Base-by-base conservation (phyloP, 352 stramenopile genomes). In the Blastocystis sp. region DNA sequence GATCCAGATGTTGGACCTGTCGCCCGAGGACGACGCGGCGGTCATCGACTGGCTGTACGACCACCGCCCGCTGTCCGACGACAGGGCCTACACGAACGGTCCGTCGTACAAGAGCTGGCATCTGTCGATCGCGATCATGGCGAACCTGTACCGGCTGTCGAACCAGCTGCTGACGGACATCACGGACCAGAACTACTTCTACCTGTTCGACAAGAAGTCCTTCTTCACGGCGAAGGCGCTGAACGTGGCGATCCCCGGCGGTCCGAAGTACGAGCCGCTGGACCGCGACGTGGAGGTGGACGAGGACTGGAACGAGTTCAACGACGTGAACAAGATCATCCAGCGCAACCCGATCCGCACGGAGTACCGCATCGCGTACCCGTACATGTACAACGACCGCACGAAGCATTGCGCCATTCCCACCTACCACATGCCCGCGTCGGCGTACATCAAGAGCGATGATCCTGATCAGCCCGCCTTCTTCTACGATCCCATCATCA, bases 301-400 rank as follows among this genome's bases (percentile, higher is more conserved):
- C 84, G 96, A 99, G 88, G 97, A 99, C 91, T 99, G 97, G 97
- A 99, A 99, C 92, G 97, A 99, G 90, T 99, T 99, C 91, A 99
- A 99, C 89, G 97, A 99, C 91, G 98, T 99, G 90, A 98, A 98
- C 91, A 99, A 99, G 91, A 98, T 99, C 90, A 98, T 99, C 90
- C 98, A 99, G 89, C 95, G 97, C 4, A 93, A 98, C 90, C 95
- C 97, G 88, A 99, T 99, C 89, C 93, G 96, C 34, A 98, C 95
- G 2, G 97, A 99, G 91, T 99, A 99, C 92, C 95, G 96, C 80
- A 97, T 99, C 89, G 96, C 96, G 10, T 99, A 99, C 90, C 96
- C 96, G 19, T 98, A 98, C 90, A 91, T 99, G 61, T 99, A 99
- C 93, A 99, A 99, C 90, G 98, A 94, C 76, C 92, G 97, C 60